Conservation (phyloP, 2,329 filamentous ascomycete species). For the Phaeoacremonium minimum region DNA sequence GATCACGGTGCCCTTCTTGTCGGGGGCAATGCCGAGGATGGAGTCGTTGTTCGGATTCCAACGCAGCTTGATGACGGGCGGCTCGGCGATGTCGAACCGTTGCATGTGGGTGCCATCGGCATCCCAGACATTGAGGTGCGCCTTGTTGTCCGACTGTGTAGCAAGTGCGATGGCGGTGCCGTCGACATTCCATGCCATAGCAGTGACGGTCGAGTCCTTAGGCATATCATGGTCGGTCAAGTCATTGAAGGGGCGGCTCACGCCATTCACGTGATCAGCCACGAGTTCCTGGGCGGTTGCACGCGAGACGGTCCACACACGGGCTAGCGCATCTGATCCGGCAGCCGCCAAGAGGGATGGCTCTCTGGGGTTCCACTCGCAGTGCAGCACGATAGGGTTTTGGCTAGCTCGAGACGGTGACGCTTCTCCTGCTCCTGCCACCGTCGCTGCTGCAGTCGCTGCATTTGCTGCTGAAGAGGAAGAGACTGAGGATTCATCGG, state of each 20-base stretch:
- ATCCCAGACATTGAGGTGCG: constrained; percentile 51
- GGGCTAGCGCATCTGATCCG: constrained; percentile 67
- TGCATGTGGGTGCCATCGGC: constrained; percentile 47
- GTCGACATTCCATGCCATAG: constrained; percentile 57
- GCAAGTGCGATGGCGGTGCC: constrained; percentile 54
- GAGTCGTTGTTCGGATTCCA: constrained; percentile 54
- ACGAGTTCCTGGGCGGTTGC: constrained; percentile 39
- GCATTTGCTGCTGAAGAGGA: no score
- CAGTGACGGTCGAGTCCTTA: constrained; percentile 49
- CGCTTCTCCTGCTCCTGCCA: constrained; percentile 28
- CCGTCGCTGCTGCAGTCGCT: constrained; percentile 28
- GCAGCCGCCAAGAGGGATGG: constrained; percentile 62
- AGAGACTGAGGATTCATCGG: constrained; percentile 31
- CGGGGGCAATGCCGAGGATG: constrained; percentile 54
- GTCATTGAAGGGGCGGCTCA: constrained; percentile 35
- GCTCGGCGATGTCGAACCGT: constrained; percentile 52
- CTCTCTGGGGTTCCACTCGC: constrained; percentile 65
- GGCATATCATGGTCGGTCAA: constrained; percentile 51
- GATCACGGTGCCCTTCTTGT: constrained; percentile 48
- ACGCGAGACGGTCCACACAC: constrained; percentile 61
- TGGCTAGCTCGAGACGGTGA: constrained; percentile 32
- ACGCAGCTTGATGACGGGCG: constrained; percentile 57
- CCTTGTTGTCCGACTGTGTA: constrained; percentile 49
- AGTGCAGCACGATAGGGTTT: constrained; percentile 61
- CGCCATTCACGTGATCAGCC: constrained; percentile 39